Conservation (phyloP, 1,284 basidiomycete genomes). For the Cryptococcus deneoformans region DNA sequence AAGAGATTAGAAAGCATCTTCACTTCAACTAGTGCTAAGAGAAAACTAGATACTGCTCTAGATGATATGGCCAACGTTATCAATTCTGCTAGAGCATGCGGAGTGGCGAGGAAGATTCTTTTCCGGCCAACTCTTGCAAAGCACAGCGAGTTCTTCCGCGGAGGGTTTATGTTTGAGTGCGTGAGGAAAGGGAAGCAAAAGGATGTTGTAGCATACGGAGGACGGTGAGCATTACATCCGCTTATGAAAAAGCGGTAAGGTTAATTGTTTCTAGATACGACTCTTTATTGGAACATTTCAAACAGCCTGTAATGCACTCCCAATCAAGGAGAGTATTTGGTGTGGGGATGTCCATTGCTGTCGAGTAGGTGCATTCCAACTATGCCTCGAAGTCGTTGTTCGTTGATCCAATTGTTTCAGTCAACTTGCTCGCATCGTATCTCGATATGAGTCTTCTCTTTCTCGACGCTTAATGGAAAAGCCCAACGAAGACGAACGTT, state of each 20-base stretch:
- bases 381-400: neutral
- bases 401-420: constrained; percentile 11
- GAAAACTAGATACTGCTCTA: constrained; percentile 43
- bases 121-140: constrained; percentile 50
- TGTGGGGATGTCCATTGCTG: constrained; percentile 55
- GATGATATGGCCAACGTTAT: constrained; percentile 50
- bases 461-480: constrained; percentile 48
- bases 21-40: constrained; percentile 14
- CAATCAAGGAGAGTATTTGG: constrained; percentile 45
- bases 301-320: constrained; percentile 41
- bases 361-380: constrained; percentile 40
- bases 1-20: constrained; percentile 30
- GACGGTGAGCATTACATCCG: constrained; percentile 31
- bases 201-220: constrained; percentile 53
- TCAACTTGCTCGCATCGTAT: constrained; percentile 51
- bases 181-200: constrained; percentile 51
- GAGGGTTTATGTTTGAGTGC: constrained; percentile 56
- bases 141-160: constrained; percentile 50
- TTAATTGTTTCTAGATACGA: constrained; percentile 50
- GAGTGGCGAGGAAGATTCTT: constrained; percentile 51
- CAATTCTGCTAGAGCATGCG: constrained; percentile 49
- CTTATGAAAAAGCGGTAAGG: constrained; percentile 6
- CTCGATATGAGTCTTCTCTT: constrained; percentile 49
- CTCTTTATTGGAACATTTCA: constrained; percentile 54
- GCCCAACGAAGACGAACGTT: constrained; percentile 50